These are phyloP conservation scores for Trichoderma asperelloides DNA, from an alignment of 495 filamentous ascomycete genomes.

Conservation along the genomic window DNA sequence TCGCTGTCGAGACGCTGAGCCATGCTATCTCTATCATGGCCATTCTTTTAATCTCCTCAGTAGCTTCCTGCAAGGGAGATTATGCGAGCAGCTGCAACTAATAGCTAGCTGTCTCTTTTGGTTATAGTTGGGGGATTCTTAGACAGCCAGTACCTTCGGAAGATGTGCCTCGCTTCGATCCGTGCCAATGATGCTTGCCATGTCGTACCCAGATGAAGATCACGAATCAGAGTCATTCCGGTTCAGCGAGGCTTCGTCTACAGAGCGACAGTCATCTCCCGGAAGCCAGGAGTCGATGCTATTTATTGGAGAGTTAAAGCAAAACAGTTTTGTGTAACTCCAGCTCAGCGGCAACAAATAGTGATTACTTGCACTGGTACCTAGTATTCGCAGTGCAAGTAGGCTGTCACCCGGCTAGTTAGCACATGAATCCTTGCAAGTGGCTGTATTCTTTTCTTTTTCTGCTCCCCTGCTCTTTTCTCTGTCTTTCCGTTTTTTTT, in stretches of 20 bases:
- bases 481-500: not conserved
- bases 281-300: not conserved
- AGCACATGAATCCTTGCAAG: not conserved
- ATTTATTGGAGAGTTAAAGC: not conserved
- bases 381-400: not conserved
- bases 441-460: not conserved
- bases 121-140: not conserved
- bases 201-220: not conserved
- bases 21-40: not conserved
- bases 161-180: not conserved
- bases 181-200: not conserved
- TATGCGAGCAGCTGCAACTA: not conserved
- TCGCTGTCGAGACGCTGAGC: not conserved
- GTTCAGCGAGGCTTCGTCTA: not conserved
- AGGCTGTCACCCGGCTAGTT: not conserved
- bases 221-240: not conserved
- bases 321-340: constrained; percentile 1
- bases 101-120: not conserved
- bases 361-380: not conserved
- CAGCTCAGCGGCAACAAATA: not conserved
- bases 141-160: not conserved
- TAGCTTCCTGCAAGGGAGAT: not conserved
- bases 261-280: not conserved
- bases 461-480: too few relatives aligned
- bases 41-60: not conserved